Evolutionary conservation across 2,329 filamentous ascomycete species (phyloP), one percentile per base, ranked within the genome.

Genomic region (Hirsutella rhossiliensis): DNA sequence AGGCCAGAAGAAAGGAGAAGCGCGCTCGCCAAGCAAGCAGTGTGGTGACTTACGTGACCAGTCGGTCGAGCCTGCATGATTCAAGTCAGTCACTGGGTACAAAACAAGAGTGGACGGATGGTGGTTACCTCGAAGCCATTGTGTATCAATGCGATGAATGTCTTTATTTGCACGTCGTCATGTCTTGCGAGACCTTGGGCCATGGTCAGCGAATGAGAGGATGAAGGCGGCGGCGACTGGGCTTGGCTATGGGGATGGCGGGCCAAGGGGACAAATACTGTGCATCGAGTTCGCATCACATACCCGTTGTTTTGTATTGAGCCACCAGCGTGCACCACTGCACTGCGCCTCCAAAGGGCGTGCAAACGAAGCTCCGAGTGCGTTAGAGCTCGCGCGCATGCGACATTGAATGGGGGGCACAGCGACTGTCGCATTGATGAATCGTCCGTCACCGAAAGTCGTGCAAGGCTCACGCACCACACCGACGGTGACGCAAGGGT

Each of bases 31-130:
- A 4, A 5, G 31, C n/a, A 32, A n/a, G 13, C 31, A 13, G n/a
- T 7, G 31, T 13, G 34, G 15, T 17, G 27, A 82, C 84, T 78
- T 76, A 89, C 84, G 84, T 89, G 73, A 90, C 85, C 56, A 90
- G 75, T 62, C 85, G 80, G 70, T 89, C 85, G 58, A 90, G 78
- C 76, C 85, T 87, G 57, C 46, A 43, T 28, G 18, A 49, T 36
- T 19, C 31, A 23, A 43, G 34, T 43, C 27, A 43, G 27, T 27
- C 15, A 30, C 18, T n/a, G 9, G 5, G 9, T 37, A n/a, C 15
- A 5, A 2, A 34, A 15, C 7, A 12, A 5, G 31, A 43, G 18
- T 20, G 29, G 27, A 28, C 34, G 34, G 27, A 41, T 43, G 30
- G 36, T 40, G 29, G 30, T 58, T 54, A 74, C 72, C 73, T 76